Base-by-base conservation (phyloP, 164 flowering plant genomes). In the Vitis vinifera region DNA sequence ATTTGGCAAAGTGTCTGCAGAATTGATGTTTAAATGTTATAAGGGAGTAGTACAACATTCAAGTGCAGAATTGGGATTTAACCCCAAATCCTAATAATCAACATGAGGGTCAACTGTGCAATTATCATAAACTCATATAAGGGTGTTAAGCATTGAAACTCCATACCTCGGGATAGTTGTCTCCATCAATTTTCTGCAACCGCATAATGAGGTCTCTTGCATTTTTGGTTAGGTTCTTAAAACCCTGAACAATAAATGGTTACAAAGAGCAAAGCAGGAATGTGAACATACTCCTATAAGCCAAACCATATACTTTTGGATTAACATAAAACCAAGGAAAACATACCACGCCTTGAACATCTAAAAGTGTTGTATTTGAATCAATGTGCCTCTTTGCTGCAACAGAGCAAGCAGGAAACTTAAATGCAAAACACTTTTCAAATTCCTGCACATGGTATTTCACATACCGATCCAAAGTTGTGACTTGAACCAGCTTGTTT, bases 331-430 rank as follows among this genome's bases (percentile, higher is more conserved):
- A 27, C 29, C 37, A 52, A 11, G 19, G 17, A 55, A 5, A 31
- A 68, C 82, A 52, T 83, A 90, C 97, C 86, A 91, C 77, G 72
- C 97, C 95, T 68, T 88, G 88, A 68, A 91, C 97, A 83, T 91
- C 95, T 44, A 90, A 52, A 74, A 92, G 89, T 59, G 95, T 85
- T 27, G 91, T 91, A 65, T 84, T 87, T 69, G 90, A 77, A 79
- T 84, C 91, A 51, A 91, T 84, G 71, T 84, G 88, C 68, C 85
- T 78, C 74, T 87, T 86, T 61, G 96, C 89, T 55, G 94, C 92
- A 73, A 89, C 75, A 7, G 96, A 86, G 73, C 97, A 92, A 68
- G 98, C 90, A 48, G 96, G 98, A 67, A 89, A 89, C 83, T 86
- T 91, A 44, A 86, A 47, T 5, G 85, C 73, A 55, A 92, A 78